Base-by-base conservation (phyloP, 1,139 yeast genomes). In the Scheffersomyces illinoinensis region DNA sequence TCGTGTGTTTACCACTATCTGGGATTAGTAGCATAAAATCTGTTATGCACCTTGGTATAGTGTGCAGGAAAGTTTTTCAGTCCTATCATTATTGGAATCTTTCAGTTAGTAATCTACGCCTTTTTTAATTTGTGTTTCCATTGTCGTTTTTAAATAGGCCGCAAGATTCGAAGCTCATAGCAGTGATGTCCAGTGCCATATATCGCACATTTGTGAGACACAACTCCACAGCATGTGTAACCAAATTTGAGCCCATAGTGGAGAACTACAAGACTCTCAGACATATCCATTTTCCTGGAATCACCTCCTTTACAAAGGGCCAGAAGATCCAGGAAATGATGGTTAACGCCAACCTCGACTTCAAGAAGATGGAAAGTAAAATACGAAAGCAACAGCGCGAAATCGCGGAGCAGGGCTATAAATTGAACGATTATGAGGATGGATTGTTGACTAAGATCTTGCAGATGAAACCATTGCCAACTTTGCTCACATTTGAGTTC, bases 401-500 rank as follows among this genome's bases (percentile, higher is more conserved):
- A 49, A 69, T 84, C 19, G 70, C 66, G 21, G 64, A 68, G 50
- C 85, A 77, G 56, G 83, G 85, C 47, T 73, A 77, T 56, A 68
- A 75, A 19, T 73, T 81, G 52, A 78, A 71, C 60, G 83, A 82
- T 6, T 78, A 82, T 60, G 90, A 86, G 63, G 74, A 76, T 48
- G 75, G 70, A 19, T 69, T 86, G 47, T 62, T 85, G 24, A 69
- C 75, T 20, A 78, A 78, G 55, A 81, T 86, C 18, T 62, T 83
- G 33, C 73, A 77, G 8, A 79, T 85, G 82, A 84, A 85, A 66
- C 90, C 91, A 4, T 74, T 76, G 39, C 92, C 93, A 0, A 81
- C 87, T 0, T 70, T 92, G 2, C 75, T 93, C 24, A 88, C 96
- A 1, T 93, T 92, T 75, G 92, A 93, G 71, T 91, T 93, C 72